Conservation (phyloP, 2,329 filamentous ascomycete species). For the Colletotrichum lindemuthianum region DNA sequence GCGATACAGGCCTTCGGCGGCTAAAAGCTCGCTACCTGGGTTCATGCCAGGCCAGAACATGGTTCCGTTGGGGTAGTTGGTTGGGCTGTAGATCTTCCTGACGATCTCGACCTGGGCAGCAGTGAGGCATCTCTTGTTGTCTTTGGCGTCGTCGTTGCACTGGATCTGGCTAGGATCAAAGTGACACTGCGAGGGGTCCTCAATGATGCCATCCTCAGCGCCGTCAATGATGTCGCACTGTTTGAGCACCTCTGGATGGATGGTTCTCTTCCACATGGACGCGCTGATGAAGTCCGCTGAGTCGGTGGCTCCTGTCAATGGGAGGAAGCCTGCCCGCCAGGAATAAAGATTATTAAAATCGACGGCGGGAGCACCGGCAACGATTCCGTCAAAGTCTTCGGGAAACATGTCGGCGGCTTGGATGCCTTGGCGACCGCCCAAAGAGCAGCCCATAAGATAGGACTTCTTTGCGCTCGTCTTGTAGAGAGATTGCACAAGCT, state of each 20-base stretch:
- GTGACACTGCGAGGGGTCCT: slow-evolving; percentile 52
- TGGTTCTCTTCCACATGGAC: slow-evolving; percentile 18
- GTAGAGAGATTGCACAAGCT: slow-evolving; percentile 60
- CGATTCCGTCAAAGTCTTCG: slow-evolving; percentile 63
- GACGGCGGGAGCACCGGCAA: slow-evolving; percentile 60
- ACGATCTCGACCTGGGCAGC: slow-evolving; percentile 51
- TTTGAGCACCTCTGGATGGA: slow-evolving; percentile 50
- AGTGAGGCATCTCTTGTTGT: slow-evolving; percentile 47
- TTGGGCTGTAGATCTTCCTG: slow-evolving; percentile 42
- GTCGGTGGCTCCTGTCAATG: slow-evolving; percentile 49
- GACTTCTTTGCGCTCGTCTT: slow-evolving; percentile 48
- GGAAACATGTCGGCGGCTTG: slow-evolving; percentile 53
- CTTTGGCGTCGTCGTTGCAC: slow-evolving; percentile 13
- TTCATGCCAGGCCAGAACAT: slow-evolving; percentile 56
- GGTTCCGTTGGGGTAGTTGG: slow-evolving; percentile 44
- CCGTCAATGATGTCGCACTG: slow-evolving; percentile 62
- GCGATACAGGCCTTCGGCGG: slow-evolving; percentile 58
- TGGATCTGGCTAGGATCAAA: slow-evolving; percentile 37
- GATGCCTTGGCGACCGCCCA: slow-evolving; percentile 63
- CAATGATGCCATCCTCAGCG: slow-evolving; percentile 57
- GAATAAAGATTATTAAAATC: slow-evolving; percentile 44
- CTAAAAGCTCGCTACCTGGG: slow-evolving; percentile 52
- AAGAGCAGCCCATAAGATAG: slow-evolving; percentile 64
- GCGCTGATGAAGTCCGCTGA: slow-evolving; percentile 41
- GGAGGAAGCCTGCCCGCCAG: slow-evolving; percentile 49